Evolutionary conservation across 352 stramenopile genomes (phyloP).

Genomic region (Pythium sp.): DNA sequence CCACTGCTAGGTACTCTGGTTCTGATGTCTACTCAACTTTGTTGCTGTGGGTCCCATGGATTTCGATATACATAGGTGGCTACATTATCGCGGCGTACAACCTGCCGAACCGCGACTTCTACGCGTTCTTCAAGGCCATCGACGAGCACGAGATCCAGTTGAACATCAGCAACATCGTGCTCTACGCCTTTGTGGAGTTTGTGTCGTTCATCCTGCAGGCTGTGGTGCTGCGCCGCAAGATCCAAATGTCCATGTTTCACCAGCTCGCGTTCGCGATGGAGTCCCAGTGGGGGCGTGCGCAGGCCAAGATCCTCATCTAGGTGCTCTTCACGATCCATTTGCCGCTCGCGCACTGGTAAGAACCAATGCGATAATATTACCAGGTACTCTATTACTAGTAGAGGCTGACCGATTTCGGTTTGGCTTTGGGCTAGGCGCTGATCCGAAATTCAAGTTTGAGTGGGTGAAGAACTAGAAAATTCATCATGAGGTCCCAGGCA

Average conservation of each 20-base stretch:
- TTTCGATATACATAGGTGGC: no score
- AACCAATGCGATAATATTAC: no score
- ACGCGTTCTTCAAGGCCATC: conserved; percentile 15
- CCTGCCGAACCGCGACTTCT: conserved; percentile 25
- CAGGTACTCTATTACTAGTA: no score
- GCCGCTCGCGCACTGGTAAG: conserved; percentile 21
- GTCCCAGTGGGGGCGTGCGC: conserved; percentile 28
- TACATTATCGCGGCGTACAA: conserved; percentile 17
- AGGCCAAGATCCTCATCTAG: conserved; percentile 38
- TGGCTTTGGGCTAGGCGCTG: no score
- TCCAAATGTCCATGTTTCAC: conserved; percentile 27
- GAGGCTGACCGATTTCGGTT: not conserved
- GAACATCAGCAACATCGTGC: conserved; percentile 20
- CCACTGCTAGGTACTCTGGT: no score
- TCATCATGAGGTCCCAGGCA: no score
- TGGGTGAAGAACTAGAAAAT: conserved; percentile 1
- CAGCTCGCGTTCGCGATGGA: conserved; percentile 34
- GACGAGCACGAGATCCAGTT: conserved; percentile 7
- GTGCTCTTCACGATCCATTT: conserved; percentile 24
- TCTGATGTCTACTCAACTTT: no score
- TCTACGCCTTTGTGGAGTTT: conserved; percentile 32
- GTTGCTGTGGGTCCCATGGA: no score
- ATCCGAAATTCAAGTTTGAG: conserved; percentile 6
- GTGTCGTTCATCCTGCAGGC: conserved; percentile 29
- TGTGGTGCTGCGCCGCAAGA: conserved; percentile 23